These are phyloP conservation scores for Ciborinia camelliae DNA, from an alignment of 2,329 filamentous ascomycete genomes.

Conservation along the genomic window DNA sequence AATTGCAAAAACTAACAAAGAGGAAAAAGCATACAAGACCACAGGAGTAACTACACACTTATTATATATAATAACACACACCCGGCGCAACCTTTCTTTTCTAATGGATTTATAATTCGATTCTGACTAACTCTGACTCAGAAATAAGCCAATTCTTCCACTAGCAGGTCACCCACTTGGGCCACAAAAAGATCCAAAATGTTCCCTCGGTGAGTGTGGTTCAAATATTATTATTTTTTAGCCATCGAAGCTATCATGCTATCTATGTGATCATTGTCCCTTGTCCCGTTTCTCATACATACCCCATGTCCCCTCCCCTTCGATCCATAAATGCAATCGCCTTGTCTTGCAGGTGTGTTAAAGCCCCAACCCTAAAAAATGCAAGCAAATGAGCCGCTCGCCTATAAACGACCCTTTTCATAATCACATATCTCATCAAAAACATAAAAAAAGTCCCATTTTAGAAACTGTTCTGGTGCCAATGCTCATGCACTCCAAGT, in stretches of 20 bases:
- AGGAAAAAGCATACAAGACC: too few relatives aligned
- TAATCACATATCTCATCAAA: neutral
- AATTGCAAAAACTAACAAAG: too few relatives aligned
- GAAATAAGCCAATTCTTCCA: too few relatives aligned
- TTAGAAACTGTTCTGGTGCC: constrained; percentile 9
- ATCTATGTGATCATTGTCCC: neutral
- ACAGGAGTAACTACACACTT: too few relatives aligned
- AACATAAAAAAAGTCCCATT: too few relatives aligned
- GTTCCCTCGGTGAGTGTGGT: neutral
- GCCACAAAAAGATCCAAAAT: neutral
- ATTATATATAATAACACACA: too few relatives aligned
- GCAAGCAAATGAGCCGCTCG: neutral
- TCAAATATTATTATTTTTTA: neutral
- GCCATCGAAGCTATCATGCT: neutral
- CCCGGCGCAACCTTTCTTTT: too few relatives aligned
- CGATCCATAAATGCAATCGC: constrained; percentile 4
- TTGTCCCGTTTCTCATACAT: constrained; percentile 1
- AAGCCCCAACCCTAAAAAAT: neutral
- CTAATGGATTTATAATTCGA: too few relatives aligned
- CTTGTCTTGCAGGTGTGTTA: neutral
- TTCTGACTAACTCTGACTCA: too few relatives aligned
- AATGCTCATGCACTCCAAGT: constrained; percentile 11
- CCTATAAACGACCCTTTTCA: neutral
- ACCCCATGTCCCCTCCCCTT: neutral
- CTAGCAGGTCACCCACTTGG: too few relatives aligned